Percentiles rank a stretch among this genome's conserved stretches.
phyloP scores from a whole-genome alignment of 2,329 filamentous ascomycete species.

The Alternaria panax region DNA sequence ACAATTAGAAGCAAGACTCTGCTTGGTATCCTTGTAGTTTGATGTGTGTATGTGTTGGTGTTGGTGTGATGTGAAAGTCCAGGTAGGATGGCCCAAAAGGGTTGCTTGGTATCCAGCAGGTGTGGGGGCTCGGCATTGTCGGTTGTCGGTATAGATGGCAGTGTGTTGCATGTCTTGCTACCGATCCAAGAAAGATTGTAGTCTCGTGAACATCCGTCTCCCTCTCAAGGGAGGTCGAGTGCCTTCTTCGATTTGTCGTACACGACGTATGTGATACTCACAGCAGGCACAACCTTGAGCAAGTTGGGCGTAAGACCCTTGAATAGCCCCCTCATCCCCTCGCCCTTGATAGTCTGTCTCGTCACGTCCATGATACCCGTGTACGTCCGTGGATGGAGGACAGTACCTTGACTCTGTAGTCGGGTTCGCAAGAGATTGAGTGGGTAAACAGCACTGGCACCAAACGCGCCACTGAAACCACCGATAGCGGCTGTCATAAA shows the following conservation, averaged over 20 bases:
- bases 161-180: too few species aligned
- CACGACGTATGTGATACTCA: conserved; percentile 73
- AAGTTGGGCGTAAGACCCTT: conserved; percentile 95
- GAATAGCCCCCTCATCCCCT: conserved; percentile 87
- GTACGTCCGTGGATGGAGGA: conserved; percentile 89
- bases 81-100: too few species aligned
- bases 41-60: not conserved
- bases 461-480: conserved; percentile 88
- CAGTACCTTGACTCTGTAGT: conserved; percentile 91
- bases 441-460: conserved; percentile 93
- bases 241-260: conserved; percentile 53
- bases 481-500: conserved; percentile 88
- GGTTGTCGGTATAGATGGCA: too few species aligned
- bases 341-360: conserved; percentile 78
- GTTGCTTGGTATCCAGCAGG: too few species aligned
- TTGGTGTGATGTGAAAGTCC: too few species aligned
- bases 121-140: too few species aligned
- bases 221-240: conserved; percentile 43
- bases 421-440: conserved; percentile 91
- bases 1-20: conserved; percentile 5
- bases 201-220: too few species aligned
- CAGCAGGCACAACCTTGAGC: conserved; percentile 92
- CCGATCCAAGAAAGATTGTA: too few species aligned
- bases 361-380: conserved; percentile 90
- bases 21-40: not conserved